Base-by-base conservation (phyloP, 345 rosid species). In the Kernera saxatilis region DNA sequence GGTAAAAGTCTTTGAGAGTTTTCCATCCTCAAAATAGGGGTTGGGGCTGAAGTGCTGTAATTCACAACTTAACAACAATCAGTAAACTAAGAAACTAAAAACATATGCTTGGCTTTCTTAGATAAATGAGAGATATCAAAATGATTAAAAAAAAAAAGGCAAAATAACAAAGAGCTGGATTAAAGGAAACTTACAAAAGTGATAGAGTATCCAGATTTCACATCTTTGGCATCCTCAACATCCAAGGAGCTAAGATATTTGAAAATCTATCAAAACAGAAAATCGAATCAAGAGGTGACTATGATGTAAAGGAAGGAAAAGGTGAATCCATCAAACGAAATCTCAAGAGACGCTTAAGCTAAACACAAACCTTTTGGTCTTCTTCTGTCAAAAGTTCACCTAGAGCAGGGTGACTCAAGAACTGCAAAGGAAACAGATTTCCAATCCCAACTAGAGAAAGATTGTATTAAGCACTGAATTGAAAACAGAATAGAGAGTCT, bases 211-310 rank as follows among this genome's bases (percentile, higher is more conserved):
- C 99, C 99, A 10, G 93, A 91, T 71, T 91, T 94, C 72, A 94
- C 87, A 72, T 94, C 97, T 83, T 94, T 94, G 29, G 81, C 87
- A 70, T 93, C 98, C 82, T 88, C 98, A 64, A 93, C 97, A 48
- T 93, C 93, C 50, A 94, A 67, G 55, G 96, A 89, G 65, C 55
- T 84, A 5, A 93, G 79, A 64, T 84, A 72, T 80, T 87, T 91
- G 73, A 94, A 88, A 70, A 94, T 87, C 97, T 93, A 73, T 55
- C 9, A 51, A 49, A 18, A 25, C 56, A 53, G 49, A 13, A 30
- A 9, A 0, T 0, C 0, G n/a, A 51, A 43, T 12, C 61, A 23
- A 8, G 3, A 13, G 26, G 18, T 27, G 3, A 12, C 25, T 26
- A 26, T n/a, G 44, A 40, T 62, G 8, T 30, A 22, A 21, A 19